A percentile compares a stretch with the other conserved stretches of the same genome.
Conservation (phyloP, 768 basidiomycete species). For the Lactarius vividus region DNA sequence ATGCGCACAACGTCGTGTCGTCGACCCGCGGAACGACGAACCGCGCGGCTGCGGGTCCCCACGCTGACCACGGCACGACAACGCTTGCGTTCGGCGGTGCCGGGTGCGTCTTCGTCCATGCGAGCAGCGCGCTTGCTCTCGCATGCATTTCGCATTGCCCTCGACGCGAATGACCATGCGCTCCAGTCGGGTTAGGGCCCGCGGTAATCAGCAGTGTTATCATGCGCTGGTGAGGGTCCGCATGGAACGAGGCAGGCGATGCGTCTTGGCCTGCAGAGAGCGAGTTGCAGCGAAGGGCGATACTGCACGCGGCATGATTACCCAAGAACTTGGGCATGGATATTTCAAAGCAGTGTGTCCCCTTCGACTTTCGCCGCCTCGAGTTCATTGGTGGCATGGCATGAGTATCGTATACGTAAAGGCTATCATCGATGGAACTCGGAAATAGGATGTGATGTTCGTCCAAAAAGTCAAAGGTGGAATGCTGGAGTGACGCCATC, state of each 20-base stretch:
- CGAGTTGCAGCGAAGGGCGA: constrained; percentile 7
- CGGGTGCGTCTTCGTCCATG: constrained; percentile 7
- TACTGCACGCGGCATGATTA: background rate
- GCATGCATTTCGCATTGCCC: constrained; percentile 9
- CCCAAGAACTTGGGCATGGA: background rate
- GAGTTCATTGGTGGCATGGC: constrained; percentile 10
- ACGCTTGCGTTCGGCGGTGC: constrained; percentile 14
- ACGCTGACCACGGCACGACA: constrained; percentile 9
- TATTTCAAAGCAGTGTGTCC: constrained; percentile 20
- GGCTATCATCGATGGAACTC: constrained; percentile 4
- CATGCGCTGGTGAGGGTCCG: background rate
- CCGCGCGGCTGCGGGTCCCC: constrained; percentile 4
- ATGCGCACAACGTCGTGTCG: background rate
- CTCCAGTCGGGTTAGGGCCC: background rate
- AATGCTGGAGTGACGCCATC: constrained; percentile 8
- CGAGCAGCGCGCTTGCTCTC: constrained; percentile 2
- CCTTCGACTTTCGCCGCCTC: constrained; percentile 3
- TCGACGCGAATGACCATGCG: background rate
- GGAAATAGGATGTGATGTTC: constrained; percentile 19
- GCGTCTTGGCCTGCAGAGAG: constrained; percentile 1
- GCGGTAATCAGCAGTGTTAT: background rate
- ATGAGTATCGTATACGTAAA: constrained; percentile 15
- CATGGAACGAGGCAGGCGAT: background rate
- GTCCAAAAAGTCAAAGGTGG: constrained; percentile 12
- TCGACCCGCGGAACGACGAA: background rate